Conservation (phyloP, 1,139 yeast species). For the Yamadazyma triangularis region DNA sequence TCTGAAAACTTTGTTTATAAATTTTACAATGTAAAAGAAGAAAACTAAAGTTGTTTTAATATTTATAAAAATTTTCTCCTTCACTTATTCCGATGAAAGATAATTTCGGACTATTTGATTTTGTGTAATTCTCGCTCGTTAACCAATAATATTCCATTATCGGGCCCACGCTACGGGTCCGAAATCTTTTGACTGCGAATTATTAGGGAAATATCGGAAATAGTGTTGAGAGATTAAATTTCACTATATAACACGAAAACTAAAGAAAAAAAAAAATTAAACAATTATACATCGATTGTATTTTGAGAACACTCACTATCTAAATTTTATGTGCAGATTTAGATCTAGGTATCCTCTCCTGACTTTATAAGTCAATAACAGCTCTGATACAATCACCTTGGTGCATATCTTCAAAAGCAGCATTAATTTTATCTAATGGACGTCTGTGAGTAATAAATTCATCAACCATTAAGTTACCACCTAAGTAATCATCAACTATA, state of each 20-base stretch:
- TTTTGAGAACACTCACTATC: too few relatives aligned
- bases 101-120: conserved; percentile 4
- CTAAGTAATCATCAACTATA: conserved; percentile 78
- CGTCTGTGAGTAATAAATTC: conserved; percentile 93
- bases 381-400: conserved; percentile 92
- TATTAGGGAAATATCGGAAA: neutral
- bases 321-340: too few relatives aligned
- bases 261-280: too few relatives aligned
- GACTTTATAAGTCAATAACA: conserved; percentile 51
- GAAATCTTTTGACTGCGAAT: neutral
- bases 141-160: conserved; percentile 2
- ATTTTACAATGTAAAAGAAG: too few relatives aligned
- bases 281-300: too few relatives aligned
- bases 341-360: conserved; percentile 2
- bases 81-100: conserved; percentile 3
- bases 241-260: too few relatives aligned
- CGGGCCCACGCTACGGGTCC: neutral
- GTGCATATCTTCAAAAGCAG: conserved; percentile 94
- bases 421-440: conserved; percentile 69
- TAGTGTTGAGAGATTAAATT: too few relatives aligned
- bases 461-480: conserved; percentile 83
- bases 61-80: neutral
- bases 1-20: conserved; percentile 1
- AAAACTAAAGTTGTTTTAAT: too few relatives aligned
- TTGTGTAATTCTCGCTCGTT: conserved; percentile 2